Evolutionary conservation across 2,329 filamentous ascomycete species (phyloP).

Genomic region (Penicillium rolfsii): DNA sequence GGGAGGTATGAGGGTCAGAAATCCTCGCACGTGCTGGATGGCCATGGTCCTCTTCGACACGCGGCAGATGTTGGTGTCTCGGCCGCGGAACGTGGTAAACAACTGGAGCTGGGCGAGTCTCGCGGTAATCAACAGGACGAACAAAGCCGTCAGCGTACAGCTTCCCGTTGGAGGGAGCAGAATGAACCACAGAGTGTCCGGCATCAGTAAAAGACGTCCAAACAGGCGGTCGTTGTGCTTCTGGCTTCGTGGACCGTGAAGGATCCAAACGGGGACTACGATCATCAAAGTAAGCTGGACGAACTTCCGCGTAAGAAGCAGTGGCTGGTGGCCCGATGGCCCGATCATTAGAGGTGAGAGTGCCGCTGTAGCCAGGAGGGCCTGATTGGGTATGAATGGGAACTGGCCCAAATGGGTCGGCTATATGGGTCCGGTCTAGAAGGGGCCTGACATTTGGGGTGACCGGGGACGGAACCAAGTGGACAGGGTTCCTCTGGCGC

Average conservation of each 20-base stretch:
- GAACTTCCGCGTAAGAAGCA: conserved; percentile 20
- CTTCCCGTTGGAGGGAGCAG: conserved; percentile 27
- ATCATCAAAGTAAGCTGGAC: conserved; percentile 25
- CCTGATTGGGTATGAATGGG: conserved; percentile 17
- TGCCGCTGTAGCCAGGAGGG: conserved; percentile 22
- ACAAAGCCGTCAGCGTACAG: conserved; percentile 45
- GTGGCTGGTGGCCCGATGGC: conserved; percentile 22
- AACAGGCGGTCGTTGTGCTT: conserved; percentile 20
- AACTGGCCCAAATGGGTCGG: conserved; percentile 23
- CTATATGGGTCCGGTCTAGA: conserved; percentile 23
- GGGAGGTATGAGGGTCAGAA: conserved; percentile 18
- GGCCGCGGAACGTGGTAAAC: conserved; percentile 26
- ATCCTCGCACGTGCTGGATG: conserved; percentile 20
- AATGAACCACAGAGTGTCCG: conserved; percentile 23
- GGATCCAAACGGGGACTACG: conserved; percentile 23
- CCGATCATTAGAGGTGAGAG: conserved; percentile 25
- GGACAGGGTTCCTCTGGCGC: conserved; percentile 20
- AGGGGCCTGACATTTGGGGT: conserved; percentile 23
- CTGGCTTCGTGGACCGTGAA: conserved; percentile 11
- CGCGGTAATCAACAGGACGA: conserved; percentile 37
- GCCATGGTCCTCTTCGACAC: conserved; percentile 20
- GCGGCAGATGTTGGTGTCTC: conserved; percentile 20
- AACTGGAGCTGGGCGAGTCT: conserved; percentile 25
- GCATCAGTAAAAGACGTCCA: conserved; percentile 24
- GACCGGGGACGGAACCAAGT: conserved; percentile 19